Evolutionary conservation across 2,329 filamentous ascomycete genomes (phyloP), one percentile per base, ranked within the genome.

Genomic region (Plenodomus biglobosus): DNA sequence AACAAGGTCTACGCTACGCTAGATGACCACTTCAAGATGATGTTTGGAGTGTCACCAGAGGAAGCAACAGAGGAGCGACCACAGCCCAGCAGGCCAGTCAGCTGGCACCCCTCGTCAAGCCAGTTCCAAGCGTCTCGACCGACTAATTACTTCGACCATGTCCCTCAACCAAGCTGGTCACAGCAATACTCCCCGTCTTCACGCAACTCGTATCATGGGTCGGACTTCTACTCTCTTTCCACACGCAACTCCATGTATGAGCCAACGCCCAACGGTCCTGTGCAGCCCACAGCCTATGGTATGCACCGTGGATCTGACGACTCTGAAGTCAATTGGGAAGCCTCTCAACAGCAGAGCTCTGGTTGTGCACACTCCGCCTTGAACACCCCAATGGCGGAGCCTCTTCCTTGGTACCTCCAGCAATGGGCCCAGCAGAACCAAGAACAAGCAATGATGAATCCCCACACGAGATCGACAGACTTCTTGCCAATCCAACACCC

Each of bases 81-180:
- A 35, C 59, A 68, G 41, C 52, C 59, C 27, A 58, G 56, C 41
- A 60, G 87, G 36, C 87, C 87, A 5, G 76, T 88, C 38, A 90
- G 87, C 76, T 91, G 88, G 88, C 88, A 91, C 67, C 85, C 87
- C 2, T 80, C 81, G 18, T 81, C 85, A 8, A 77, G 81, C 48
- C 69, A 68, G 27, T 66, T 75, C 55, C 51, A 55, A 27, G 46
- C 52, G 34, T 45, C 58, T 16, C 56, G 47, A 20, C 55, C 59
- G 19, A 59, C 65, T 10, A 52, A 54, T 38, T 53, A 61, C 43
- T 56, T 56, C 15, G 63, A 65, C 13, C 60, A 58, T 6, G 48
- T 55, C 32, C 56, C 58, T 8, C 53, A 61, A 21, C 59, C 72
- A 48, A 62, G 62, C 44, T 66, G 67, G 62, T 46, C 54, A 30